Base-by-base conservation (phyloP, 371 early-diverging fungal genomes). In the Mortierella sp. region DNA sequence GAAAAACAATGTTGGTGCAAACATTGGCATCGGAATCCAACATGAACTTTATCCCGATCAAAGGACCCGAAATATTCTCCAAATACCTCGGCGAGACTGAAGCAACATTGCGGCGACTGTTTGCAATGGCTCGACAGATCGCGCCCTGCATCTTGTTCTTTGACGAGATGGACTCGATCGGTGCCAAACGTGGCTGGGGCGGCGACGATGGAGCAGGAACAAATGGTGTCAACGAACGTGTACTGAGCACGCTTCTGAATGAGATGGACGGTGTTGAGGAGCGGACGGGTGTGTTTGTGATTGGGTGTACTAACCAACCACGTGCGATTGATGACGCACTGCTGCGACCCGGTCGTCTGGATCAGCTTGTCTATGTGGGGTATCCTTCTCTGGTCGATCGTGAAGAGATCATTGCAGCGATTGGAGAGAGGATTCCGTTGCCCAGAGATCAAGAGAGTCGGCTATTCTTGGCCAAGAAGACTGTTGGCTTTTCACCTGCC, bases 1-100 rank as follows among this genome's bases (percentile, higher is more conserved):
- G 97, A 42, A 98, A 98, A 80, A 96, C 97, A 1, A 87, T 94
- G 60, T 79, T 98, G 5, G 95, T 94, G 0, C 94, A 95, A 74
- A 95, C 96, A 4, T 70, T 97, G 0, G 94, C 95, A 0, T 88
- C 94, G 6, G 92, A 92, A 77, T 91, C 94, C 26, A 91, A 90
- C 79, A 90, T 95, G 89, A 96, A 96, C 78, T 95, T 95, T 72
- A 94, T 96, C 26, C 89, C 93, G 3, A 92, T 97, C 47, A 94
- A 94, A 81, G 96, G 95, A n/a, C 94, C 95, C 50, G 94, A 96
- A 70, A 90, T 97, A 42, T 95, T 94, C 80, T 96, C 96, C 38
- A 96, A 96, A 83, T 97, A 96, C 76, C 91, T 98, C 6, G 99
- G 99, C 34, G 98, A 98, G 75, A 96, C 97, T 0, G 99, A 99